A percentile compares a stretch with the other conserved stretches of the same genome.
Conservation (phyloP, 257 asterid genomes). For the Solanum boliviense region DNA sequence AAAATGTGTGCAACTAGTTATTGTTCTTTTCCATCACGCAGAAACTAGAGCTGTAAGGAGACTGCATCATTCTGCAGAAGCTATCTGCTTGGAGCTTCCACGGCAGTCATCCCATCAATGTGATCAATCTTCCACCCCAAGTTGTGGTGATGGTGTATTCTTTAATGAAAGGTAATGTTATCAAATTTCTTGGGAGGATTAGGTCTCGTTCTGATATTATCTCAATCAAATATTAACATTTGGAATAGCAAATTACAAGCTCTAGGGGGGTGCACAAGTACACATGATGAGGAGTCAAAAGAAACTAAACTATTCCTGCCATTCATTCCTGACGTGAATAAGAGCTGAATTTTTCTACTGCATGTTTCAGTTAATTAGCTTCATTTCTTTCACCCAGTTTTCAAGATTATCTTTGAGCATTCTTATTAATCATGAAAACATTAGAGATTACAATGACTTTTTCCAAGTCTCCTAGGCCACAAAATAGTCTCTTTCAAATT, state of each 20-base stretch:
- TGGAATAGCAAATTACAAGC: conserved; percentile 17
- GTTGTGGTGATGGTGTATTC: conserved; percentile 18
- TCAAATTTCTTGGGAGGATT: background rate
- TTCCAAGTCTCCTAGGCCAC: background rate
- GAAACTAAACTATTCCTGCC: conserved; percentile 21
- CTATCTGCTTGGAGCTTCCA: conserved; percentile 15
- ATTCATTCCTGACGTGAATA: background rate
- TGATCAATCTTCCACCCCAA: conserved; percentile 15
- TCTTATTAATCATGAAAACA: background rate
- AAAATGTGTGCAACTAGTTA: background rate
- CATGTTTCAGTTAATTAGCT: background rate
- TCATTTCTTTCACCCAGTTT: background rate
- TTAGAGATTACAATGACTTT: background rate
- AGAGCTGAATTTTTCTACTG: background rate
- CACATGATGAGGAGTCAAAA: conserved; percentile 7
- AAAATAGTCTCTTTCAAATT: background rate
- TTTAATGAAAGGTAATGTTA: conserved; percentile 23
- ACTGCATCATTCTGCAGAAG: conserved; percentile 16
- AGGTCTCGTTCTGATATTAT: background rate
- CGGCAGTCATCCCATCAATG: conserved; percentile 14
- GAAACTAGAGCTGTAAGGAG: conserved; percentile 21
- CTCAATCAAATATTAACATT: background rate
- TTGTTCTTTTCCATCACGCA: conserved; percentile 14
- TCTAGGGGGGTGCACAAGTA: conserved; percentile 7
- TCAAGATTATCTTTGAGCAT: background rate